A percentile compares a stretch with the other conserved stretches of the same genome.
Conservation (phyloP, 495 filamentous ascomycete species). For the Penicillium ochrochloron region DNA sequence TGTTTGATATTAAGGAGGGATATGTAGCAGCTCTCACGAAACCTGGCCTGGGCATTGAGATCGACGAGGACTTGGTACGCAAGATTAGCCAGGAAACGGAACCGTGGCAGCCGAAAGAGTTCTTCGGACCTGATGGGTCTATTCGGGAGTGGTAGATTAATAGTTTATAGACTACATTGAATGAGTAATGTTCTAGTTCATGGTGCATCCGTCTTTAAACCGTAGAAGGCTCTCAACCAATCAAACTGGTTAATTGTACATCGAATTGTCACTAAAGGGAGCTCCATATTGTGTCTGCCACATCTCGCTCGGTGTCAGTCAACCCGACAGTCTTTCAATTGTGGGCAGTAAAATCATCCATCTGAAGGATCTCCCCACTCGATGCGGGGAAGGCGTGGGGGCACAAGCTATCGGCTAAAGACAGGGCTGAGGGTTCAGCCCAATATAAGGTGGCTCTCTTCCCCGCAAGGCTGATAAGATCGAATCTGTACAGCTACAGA, state of each 20-base stretch:
- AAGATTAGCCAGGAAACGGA: conserved; percentile 55
- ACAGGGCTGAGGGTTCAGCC: too few relatives aligned
- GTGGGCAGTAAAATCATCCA: background rate
- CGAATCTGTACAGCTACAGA: background rate
- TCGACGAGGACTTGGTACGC: conserved; percentile 70
- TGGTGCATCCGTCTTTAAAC: background rate
- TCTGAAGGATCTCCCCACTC: conserved; percentile 2
- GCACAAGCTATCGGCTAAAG: background rate
- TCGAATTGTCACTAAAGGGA: background rate
- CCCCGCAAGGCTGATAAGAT: conserved; percentile 3
- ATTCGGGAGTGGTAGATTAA: conserved; percentile 71
- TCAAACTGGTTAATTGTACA: background rate
- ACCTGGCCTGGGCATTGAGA: conserved; percentile 74
- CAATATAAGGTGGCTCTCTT: conserved; percentile 13
- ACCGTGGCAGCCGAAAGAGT: conserved; percentile 66
- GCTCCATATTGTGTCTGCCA: background rate
- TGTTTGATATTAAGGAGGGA: conserved; percentile 70
- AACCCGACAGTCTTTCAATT: background rate
- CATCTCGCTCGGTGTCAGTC: background rate
- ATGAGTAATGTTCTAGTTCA: background rate
- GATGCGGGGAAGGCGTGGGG: conserved; percentile 26
- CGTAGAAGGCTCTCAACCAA: background rate
- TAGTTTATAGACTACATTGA: background rate
- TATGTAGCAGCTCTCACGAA: conserved; percentile 67
- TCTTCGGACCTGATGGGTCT: conserved; percentile 71